Evolutionary conservation across 148 eudicot genomes (phyloP), one percentile per base, ranked within the genome.

Genomic region (Heliosperma pusillum): DNA sequence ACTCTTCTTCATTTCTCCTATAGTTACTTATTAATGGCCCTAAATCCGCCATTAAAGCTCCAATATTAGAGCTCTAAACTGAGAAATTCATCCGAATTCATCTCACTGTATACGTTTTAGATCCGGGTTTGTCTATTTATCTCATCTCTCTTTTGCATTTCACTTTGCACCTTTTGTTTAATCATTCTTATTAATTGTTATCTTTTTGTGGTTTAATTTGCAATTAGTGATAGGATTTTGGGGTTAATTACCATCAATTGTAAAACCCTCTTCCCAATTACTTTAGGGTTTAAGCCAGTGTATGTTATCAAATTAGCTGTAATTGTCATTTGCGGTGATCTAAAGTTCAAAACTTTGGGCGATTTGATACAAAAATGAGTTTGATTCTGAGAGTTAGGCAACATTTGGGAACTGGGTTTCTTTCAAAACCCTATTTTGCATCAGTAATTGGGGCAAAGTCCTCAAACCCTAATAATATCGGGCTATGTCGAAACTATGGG

Each of bases 361-460:
- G 6, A 7, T 52, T 70, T 55, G 16, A 60, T 56, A 26, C 26
- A 36, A 65, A 16, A 70, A 91, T 94, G 97, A 87, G 88, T 80
- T 83, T 87, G 72, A 75, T 91, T 74, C 47, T 71, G 47, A 81
- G 89, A 79, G 64, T 89, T 17, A 84, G 86, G 85, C 88, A 81
- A 60, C 82, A 73, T 76, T 80, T 85, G 29, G 81, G 86, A 52
- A 16, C 58, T 83, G 88, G 86, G 84, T 74, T 80, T 62, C 62
- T 66, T 68, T 74, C 80, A 50, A 88, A 80, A 75, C 73, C 84
- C 63, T 69, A 78, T 52, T 0, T 69, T 69, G 72, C 79, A 50
- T 69, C 80, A 24, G 27, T 77, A 27, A 21, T 64, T 40, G 64
- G 77, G 19, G 75, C 76, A 24, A 67, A 71, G 61, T 53, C 72